Evolutionary conservation across 2,329 filamentous ascomycete species (phyloP).

Genomic region (Aureobasidium vineae): DNA sequence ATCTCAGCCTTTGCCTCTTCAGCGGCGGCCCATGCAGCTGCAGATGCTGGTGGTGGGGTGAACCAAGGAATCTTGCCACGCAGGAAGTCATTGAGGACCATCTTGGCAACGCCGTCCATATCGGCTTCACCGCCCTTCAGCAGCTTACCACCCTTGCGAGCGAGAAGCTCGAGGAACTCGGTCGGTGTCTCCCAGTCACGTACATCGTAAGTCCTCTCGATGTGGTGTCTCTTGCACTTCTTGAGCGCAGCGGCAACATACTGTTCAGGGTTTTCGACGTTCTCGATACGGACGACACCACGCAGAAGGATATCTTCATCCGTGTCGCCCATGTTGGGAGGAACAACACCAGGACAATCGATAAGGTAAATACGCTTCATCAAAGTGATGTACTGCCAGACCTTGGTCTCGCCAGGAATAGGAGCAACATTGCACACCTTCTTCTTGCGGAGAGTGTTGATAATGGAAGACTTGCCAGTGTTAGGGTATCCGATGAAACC

Average conservation of each 20-base stretch:
- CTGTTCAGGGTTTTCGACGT: slow-evolving; percentile 93
- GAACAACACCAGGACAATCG: slow-evolving; percentile 94
- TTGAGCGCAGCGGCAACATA: slow-evolving; percentile 82
- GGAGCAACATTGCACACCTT: slow-evolving; percentile 91
- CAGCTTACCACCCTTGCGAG: slow-evolving; percentile 80
- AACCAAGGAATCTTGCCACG: slow-evolving; percentile 97
- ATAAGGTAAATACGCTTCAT: slow-evolving; percentile 96
- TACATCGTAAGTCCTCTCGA: slow-evolving; percentile 90
- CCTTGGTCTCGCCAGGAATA: slow-evolving; percentile 94
- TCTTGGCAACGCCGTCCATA: slow-evolving; percentile 91
- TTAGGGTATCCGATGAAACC: slow-evolving; percentile 90
- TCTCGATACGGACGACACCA: slow-evolving; percentile 91
- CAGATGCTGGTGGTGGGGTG: slow-evolving; percentile 64
- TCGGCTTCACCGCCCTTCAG: slow-evolving; percentile 94
- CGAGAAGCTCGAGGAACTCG: slow-evolving; percentile 82
- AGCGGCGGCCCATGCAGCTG: slow-evolving; percentile 49
- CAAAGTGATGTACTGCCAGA: slow-evolving; percentile 95
- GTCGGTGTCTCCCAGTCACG: slow-evolving; percentile 73
- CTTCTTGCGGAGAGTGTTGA: slow-evolving; percentile 93
- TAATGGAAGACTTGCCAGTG: slow-evolving; percentile 93
- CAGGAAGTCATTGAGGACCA: slow-evolving; percentile 95
- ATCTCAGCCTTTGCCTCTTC: slow-evolving; percentile 70
- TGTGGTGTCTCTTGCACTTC: slow-evolving; percentile 79
- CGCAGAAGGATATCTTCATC: slow-evolving; percentile 85
- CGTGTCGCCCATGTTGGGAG: slow-evolving; percentile 78